Evolutionary conservation across 2,329 filamentous ascomycete species (phyloP).

Genomic region (Mycosphaerella sp.): DNA sequence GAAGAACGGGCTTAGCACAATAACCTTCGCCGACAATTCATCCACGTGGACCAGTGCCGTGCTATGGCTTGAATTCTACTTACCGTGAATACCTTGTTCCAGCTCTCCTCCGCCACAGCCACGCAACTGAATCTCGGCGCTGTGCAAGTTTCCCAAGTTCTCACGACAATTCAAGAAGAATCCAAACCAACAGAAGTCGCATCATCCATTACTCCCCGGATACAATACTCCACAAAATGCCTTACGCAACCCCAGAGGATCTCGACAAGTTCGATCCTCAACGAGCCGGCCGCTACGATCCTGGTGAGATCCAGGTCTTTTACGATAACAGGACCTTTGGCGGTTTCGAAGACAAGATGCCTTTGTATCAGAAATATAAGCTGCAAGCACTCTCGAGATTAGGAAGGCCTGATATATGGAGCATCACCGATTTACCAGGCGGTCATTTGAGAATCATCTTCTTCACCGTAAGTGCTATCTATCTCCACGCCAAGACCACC

Average conservation of each 20-base stretch:
- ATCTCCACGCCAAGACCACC: not conserved
- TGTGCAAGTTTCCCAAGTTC: no score
- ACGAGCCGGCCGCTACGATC: slow-evolving; percentile 26
- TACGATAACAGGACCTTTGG: slow-evolving; percentile 29
- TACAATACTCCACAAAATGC: not conserved
- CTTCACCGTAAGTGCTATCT: slow-evolving; percentile 25
- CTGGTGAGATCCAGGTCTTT: slow-evolving; percentile 30
- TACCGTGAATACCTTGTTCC: not conserved
- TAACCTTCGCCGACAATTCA: no score
- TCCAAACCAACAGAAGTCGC: not conserved
- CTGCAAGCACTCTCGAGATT: slow-evolving; percentile 24
- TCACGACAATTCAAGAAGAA: not conserved
- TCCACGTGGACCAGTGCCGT: slow-evolving; percentile 12
- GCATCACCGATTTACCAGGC: slow-evolving; percentile 25
- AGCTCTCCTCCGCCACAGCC: slow-evolving; percentile 6
- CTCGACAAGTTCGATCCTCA: slow-evolving; percentile 25
- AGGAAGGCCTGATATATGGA: slow-evolving; percentile 21
- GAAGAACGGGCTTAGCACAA: not conserved
- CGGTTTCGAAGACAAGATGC: slow-evolving; percentile 24
- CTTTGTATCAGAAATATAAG: slow-evolving; percentile 24
- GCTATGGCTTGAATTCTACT: slow-evolving; percentile 10
- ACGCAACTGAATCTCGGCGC: not conserved
- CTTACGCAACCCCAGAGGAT: slow-evolving; percentile 3
- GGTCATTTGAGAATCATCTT: slow-evolving; percentile 29
- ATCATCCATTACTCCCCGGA: not conserved